Conservation (phyloP, 306 rosid species). For the Cicer cuneatum region DNA sequence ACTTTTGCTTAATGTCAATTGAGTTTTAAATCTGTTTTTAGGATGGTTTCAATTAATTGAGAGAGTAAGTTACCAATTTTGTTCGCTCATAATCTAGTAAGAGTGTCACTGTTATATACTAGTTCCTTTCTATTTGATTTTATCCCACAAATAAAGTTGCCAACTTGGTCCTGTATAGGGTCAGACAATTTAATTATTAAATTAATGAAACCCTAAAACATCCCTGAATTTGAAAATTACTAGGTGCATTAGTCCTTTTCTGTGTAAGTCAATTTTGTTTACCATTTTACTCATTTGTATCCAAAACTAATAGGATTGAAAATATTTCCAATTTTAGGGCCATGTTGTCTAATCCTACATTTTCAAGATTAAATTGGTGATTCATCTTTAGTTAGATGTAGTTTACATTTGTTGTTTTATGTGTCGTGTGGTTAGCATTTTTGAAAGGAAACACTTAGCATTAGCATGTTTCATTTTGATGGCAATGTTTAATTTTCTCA, state of each 20-base stretch:
- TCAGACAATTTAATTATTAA: too few relatives aligned
- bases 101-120: too few relatives aligned
- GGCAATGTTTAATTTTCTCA: slow-evolving; percentile 42
- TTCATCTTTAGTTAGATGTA: not conserved
- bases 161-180: too few relatives aligned
- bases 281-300: not conserved
- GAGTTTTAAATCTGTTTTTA: not conserved
- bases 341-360: not conserved
- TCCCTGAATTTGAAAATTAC: not conserved
- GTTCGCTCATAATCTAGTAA: too few relatives aligned
- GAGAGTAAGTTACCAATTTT: not conserved
- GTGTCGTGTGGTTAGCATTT: not conserved
- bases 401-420: not conserved
- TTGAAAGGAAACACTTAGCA: slow-evolving; percentile 8
- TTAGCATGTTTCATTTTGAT: not conserved
- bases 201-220: not conserved
- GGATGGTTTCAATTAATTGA: not conserved
- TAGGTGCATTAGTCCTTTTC: not conserved
- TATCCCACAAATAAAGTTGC: too few relatives aligned
- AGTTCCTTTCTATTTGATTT: too few relatives aligned
- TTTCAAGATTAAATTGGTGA: not conserved
- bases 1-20: slow-evolving; percentile 12
- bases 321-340: not conserved
- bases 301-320: not conserved
- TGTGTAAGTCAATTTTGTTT: not conserved